A percentile compares a stretch with the other conserved stretches of the same genome.
Evolutionary conservation across 2,329 filamentous ascomycete genomes (phyloP).

Genomic region (Verticillium zaregamsianum): DNA sequence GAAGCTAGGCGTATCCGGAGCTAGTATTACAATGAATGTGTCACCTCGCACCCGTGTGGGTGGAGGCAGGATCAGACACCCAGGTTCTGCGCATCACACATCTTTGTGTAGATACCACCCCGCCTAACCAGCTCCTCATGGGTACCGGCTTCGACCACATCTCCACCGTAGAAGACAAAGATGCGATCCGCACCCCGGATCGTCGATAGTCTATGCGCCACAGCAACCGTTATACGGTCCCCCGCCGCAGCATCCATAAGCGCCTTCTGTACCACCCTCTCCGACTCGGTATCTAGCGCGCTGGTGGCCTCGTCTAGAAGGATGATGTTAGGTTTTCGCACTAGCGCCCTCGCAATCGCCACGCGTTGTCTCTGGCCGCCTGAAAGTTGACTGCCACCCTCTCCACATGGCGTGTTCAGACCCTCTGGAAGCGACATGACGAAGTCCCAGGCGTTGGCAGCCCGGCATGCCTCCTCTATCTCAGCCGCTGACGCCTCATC

Average conservation of each 20-base stretch:
- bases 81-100: constrained; percentile 11
- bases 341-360: constrained; percentile 60
- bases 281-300: constrained; percentile 56
- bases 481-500: constrained; percentile 20
- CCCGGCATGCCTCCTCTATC: constrained; percentile 35
- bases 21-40: too few relatives aligned
- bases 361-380: constrained; percentile 64
- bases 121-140: constrained; percentile 26
- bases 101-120: background rate
- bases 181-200: constrained; percentile 38
- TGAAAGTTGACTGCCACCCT: constrained; percentile 64
- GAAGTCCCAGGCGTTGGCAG: constrained; percentile 42
- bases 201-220: constrained; percentile 37
- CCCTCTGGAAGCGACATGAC: constrained; percentile 39
- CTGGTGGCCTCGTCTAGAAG: constrained; percentile 68
- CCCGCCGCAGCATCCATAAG: constrained; percentile 21
- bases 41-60: too few relatives aligned
- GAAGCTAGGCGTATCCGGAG: too few relatives aligned
- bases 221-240: constrained; percentile 22
- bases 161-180: constrained; percentile 37
- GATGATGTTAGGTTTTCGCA: constrained; percentile 56
- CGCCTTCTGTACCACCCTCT: constrained; percentile 45
- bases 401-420: constrained; percentile 59
- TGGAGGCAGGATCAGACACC: too few relatives aligned
- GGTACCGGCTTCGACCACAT: constrained; percentile 33